A percentile compares a stretch with the other conserved stretches of the same genome.
Conservation (phyloP, 192 early-diverging fungal genomes). For the Coemansia sp. region DNA sequence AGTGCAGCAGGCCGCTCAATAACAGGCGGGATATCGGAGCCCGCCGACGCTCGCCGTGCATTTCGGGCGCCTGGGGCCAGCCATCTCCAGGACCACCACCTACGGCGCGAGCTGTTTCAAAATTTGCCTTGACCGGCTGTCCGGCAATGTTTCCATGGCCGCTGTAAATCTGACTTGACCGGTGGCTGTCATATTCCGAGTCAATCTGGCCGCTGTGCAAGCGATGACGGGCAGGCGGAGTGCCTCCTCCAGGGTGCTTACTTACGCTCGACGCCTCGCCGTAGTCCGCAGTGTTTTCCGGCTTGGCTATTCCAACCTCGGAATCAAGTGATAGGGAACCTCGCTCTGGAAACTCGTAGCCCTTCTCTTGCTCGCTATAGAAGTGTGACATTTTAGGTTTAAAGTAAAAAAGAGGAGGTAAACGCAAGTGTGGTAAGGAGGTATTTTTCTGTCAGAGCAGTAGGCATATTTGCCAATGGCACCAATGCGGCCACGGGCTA, state of each 20-base stretch:
- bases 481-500: background rate
- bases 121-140: background rate
- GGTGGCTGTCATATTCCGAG: slow-evolving; percentile 10
- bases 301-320: background rate
- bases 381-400: slow-evolving; percentile 2
- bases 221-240: slow-evolving; percentile 2
- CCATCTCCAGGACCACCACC: slow-evolving; percentile 7
- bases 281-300: background rate
- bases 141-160: background rate
- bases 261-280: background rate
- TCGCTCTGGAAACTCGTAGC: background rate
- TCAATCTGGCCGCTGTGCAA: slow-evolving; percentile 11
- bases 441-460: background rate
- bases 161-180: background rate
- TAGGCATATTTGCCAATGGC: background rate
- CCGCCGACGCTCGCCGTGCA: slow-evolving; percentile 6
- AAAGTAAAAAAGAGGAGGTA: background rate
- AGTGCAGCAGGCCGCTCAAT: slow-evolving; percentile 15
- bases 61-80: slow-evolving; percentile 17
- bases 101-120: background rate
- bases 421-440: background rate
- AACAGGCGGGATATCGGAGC: background rate
- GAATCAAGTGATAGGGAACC: background rate
- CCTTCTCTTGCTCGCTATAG: slow-evolving; percentile 1
- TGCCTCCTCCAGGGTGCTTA: background rate